phyloP scores from a whole-genome alignment of 192 early-diverging fungal genomes.

The Hyaloraphidium curvatum region DNA sequence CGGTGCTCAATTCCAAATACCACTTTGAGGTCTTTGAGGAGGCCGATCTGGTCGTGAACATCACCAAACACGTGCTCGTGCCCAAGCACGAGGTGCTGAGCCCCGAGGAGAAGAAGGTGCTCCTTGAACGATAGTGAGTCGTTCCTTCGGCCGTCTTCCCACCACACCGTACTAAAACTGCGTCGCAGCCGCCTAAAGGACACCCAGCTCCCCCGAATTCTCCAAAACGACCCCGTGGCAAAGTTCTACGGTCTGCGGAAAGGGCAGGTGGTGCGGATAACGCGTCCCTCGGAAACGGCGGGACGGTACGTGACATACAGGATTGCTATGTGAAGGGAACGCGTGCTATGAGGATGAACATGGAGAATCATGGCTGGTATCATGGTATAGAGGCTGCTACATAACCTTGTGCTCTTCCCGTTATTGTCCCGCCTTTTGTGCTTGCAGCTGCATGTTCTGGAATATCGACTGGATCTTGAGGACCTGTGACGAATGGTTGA shows the following conservation, averaged over 20 bases:
- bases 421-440: too few relatives aligned
- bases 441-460: too few relatives aligned
- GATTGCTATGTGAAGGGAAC: conserved; percentile 75
- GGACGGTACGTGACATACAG: conserved; percentile 96
- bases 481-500: too few relatives aligned
- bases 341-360: too few relatives aligned
- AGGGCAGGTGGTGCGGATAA: conserved; percentile 82
- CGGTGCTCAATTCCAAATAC: conserved; percentile 45
- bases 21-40: conserved; percentile 75
- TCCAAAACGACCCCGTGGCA: conserved; percentile 72
- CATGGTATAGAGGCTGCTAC: too few relatives aligned
- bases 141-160: not conserved
- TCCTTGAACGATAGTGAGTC: conserved; percentile 77
- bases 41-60: conserved; percentile 85
- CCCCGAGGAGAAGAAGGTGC: conserved; percentile 72
- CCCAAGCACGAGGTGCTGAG: conserved; percentile 76
- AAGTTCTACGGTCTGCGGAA: conserved; percentile 84
- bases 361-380: too few relatives aligned
- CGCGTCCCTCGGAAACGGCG: conserved; percentile 83
- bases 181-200: conserved; percentile 65
- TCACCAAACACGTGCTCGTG: conserved; percentile 89
- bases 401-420: too few relatives aligned
- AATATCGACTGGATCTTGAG: too few relatives aligned
- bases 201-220: conserved; percentile 85
- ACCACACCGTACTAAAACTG: not conserved